Conservation (phyloP, 257 asterid species). For the Solanum bukasovii region DNA sequence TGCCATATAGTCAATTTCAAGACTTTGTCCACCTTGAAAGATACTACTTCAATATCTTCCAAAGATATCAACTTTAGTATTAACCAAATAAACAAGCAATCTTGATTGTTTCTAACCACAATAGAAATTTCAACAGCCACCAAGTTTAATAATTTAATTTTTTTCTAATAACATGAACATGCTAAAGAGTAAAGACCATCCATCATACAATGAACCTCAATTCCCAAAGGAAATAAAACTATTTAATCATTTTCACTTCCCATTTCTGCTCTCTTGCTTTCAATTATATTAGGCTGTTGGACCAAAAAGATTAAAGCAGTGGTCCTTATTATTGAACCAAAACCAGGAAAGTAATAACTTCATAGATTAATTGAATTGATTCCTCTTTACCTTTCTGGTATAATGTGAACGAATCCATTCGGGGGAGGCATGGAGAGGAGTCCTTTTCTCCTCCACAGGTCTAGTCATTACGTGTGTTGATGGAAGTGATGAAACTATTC, state of each 20-base stretch:
- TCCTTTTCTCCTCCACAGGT: slow-evolving; percentile 72
- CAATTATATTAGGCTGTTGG: background rate
- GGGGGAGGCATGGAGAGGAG: slow-evolving; percentile 65
- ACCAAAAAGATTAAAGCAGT: background rate
- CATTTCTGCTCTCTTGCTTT: background rate
- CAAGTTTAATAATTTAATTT: background rate
- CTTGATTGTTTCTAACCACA: background rate
- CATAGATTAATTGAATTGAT: background rate
- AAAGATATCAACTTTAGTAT: background rate
- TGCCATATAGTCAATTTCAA: background rate
- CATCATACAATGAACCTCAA: background rate
- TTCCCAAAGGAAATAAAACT: background rate
- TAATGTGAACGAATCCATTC: slow-evolving; percentile 80
- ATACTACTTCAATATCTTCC: background rate
- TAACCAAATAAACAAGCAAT: background rate
- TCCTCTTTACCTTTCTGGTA: slow-evolving; percentile 31
- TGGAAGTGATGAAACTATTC: slow-evolving; percentile 82
- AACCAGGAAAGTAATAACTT: background rate
- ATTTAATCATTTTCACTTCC: background rate
- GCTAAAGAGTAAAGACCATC: background rate
- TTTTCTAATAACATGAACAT: background rate
- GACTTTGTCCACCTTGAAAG: background rate
- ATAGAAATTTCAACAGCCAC: background rate
- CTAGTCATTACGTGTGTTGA: slow-evolving; percentile 85
- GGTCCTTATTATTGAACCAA: background rate